These are phyloP conservation scores for Jaltomata sinuosa DNA, from an alignment of 257 asterid genomes.

Conservation along the genomic window DNA sequence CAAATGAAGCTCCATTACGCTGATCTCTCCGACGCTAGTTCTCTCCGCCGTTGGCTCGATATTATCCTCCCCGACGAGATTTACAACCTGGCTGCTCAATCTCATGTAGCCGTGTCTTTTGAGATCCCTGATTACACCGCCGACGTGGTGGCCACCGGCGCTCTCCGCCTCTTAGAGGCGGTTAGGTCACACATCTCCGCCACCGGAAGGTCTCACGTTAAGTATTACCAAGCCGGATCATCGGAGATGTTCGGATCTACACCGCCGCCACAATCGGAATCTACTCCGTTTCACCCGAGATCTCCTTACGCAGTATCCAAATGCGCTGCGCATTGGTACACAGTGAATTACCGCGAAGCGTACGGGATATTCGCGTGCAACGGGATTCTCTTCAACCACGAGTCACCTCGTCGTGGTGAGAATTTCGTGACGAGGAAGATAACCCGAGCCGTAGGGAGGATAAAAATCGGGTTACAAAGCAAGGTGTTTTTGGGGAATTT, in stretches of 20 bases:
- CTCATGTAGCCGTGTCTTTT: conserved; percentile 96
- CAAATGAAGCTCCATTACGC: conserved; percentile 95
- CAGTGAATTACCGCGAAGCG: conserved; percentile 94
- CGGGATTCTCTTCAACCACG: conserved; percentile 89
- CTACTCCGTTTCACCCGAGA: conserved; percentile 79
- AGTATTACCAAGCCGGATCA: conserved; percentile 92
- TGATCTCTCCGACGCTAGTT: conserved; percentile 93
- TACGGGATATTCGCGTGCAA: conserved; percentile 87
- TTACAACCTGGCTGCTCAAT: conserved; percentile 96
- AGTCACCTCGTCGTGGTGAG: conserved; percentile 89
- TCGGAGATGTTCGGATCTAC: conserved; percentile 99
- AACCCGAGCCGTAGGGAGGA: conserved; percentile 91
- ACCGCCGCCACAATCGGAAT: conserved; percentile 85
- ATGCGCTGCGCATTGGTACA: conserved; percentile 98
- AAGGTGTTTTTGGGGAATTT: conserved; percentile 79
- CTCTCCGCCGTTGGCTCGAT: conserved; percentile 99
- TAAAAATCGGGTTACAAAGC: conserved; percentile 85
- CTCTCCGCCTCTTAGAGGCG: conserved; percentile 92
- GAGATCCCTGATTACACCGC: conserved; percentile 99
- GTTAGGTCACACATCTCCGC: conserved; percentile 79
- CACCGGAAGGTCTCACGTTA: conserved; percentile 66
- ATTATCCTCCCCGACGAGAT: conserved; percentile 85
- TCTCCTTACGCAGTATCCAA: conserved; percentile 97
- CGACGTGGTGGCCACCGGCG: conserved; percentile 96
- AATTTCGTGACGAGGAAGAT: conserved; percentile 94